Evolutionary conservation across 495 filamentous ascomycete species (phyloP).

Genomic region (Zalerion maritima): DNA sequence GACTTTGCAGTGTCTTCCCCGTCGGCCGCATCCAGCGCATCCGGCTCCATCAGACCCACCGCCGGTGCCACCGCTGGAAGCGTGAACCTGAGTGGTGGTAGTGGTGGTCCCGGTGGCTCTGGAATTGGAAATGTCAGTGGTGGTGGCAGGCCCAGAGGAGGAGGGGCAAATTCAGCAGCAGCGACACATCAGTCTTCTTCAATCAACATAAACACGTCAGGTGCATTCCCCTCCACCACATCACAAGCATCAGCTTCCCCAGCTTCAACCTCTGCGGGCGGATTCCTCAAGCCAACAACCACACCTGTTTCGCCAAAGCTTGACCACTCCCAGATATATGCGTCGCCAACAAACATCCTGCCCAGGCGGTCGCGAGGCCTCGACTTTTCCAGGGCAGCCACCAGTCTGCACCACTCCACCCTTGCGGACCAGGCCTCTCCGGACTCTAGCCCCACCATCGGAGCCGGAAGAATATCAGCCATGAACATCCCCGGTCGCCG

Average conservation of each 20-base stretch:
- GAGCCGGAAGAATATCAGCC: slow-evolving; percentile 51
- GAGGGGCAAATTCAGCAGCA: too few relatives aligned
- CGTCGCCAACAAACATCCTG: slow-evolving; percentile 70
- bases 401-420: slow-evolving; percentile 90
- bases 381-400: slow-evolving; percentile 87
- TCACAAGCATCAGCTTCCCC: too few relatives aligned
- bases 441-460: slow-evolving; percentile 81
- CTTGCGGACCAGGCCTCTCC: slow-evolving; percentile 81
- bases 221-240: slow-evolving; percentile 42
- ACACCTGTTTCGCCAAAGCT: slow-evolving; percentile 74
- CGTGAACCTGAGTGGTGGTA: too few relatives aligned
- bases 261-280: slow-evolving; percentile 33
- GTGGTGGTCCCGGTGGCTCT: too few relatives aligned
- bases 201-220: too few relatives aligned
- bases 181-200: too few relatives aligned
- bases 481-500: slow-evolving; percentile 55
- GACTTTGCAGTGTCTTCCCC: too few relatives aligned
- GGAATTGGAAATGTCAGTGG: too few relatives aligned
- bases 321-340: slow-evolving; percentile 68
- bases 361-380: slow-evolving; percentile 75
- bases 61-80: slow-evolving; percentile 20
- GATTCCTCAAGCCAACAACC: slow-evolving; percentile 44
- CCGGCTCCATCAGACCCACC: too few relatives aligned
- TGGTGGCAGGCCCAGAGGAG: too few relatives aligned
- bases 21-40: too few relatives aligned